Conservation (phyloP, 2,329 filamentous ascomycete genomes). For the Colletotrichum sidae region DNA sequence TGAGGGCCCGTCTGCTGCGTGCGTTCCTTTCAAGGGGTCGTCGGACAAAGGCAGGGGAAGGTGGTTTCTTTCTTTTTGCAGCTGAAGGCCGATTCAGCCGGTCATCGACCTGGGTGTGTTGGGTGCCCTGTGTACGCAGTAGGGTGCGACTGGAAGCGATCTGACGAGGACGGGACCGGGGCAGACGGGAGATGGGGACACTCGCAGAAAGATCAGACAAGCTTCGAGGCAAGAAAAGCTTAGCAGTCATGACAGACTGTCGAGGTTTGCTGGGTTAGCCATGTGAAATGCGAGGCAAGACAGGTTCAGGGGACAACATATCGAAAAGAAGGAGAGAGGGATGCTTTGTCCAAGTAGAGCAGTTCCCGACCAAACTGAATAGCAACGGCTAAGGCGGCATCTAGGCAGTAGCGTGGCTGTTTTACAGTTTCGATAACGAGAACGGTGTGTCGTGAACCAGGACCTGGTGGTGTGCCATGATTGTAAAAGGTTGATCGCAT, state of each 20-base stretch:
- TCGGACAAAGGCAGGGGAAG: no score
- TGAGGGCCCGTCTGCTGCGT: no score
- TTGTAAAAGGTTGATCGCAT: no score
- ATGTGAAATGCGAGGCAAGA: constrained; percentile 11
- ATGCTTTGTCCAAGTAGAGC: not conserved
- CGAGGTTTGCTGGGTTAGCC: constrained; percentile 10
- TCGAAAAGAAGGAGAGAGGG: no score
- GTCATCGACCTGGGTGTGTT: not conserved
- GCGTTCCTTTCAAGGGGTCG: no score
- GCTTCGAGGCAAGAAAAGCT: constrained; percentile 37
- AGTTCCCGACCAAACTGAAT: constrained; percentile 9
- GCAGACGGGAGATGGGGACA: constrained; percentile 14
- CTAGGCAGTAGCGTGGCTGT: constrained; percentile 8
- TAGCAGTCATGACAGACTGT: constrained; percentile 29
- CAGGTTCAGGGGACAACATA: no score
- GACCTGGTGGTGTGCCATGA: not conserved
- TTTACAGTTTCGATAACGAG: constrained; percentile 13
- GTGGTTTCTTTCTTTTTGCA: no score
- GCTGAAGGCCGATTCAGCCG: no score
- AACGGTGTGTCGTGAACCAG: constrained; percentile 5
- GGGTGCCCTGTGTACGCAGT: not conserved
- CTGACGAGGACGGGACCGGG: constrained; percentile 15
- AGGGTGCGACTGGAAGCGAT: not conserved
- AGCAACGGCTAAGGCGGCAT: constrained; percentile 27
- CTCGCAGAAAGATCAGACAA: constrained; percentile 34